phyloP scores from a whole-genome alignment of 805 yeast genomes.

The Saturnispora kantuleensis region DNA sequence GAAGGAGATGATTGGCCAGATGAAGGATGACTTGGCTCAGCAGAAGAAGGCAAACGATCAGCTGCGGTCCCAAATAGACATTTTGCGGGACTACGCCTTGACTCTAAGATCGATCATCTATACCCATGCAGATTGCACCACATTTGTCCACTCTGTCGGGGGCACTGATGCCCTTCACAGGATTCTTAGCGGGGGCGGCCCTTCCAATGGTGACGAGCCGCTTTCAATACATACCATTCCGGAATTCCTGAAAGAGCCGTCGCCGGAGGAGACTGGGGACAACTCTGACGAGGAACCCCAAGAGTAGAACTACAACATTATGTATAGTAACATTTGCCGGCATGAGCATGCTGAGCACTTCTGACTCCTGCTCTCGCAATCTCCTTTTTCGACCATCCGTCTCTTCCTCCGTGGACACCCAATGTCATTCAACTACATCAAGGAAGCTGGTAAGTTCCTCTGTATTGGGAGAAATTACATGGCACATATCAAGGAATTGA shows the following conservation, averaged over 20 bases:
- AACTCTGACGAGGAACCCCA: neutral
- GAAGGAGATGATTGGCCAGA: slow-evolving; percentile 74
- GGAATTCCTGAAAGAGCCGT: slow-evolving; percentile 10
- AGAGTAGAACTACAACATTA: neutral
- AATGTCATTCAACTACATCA: slow-evolving; percentile 45
- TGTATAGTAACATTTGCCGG: neutral
- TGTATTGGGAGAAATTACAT: slow-evolving; percentile 97
- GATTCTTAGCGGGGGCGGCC: slow-evolving; percentile 24
- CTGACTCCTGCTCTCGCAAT: neutral
- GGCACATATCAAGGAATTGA: slow-evolving; percentile 88
- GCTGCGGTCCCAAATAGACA: slow-evolving; percentile 47
- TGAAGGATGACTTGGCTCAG: slow-evolving; percentile 69
- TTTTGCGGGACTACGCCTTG: slow-evolving; percentile 48
- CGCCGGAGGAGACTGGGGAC: neutral
- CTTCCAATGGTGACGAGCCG: slow-evolving; percentile 15
- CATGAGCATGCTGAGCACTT: neutral
- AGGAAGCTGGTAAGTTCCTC: slow-evolving; percentile 63
- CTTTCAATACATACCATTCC: slow-evolving; percentile 6
- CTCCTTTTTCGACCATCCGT: neutral
- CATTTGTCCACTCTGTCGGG: slow-evolving; percentile 34
- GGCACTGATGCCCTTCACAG: slow-evolving; percentile 36
- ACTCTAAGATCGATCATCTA: slow-evolving; percentile 37
- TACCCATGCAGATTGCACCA: slow-evolving; percentile 42
- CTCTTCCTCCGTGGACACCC: neutral
- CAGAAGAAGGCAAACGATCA: slow-evolving; percentile 64